Base-by-base conservation (phyloP, 371 early-diverging fungal genomes). In the Rhizopus microsporus region DNA sequence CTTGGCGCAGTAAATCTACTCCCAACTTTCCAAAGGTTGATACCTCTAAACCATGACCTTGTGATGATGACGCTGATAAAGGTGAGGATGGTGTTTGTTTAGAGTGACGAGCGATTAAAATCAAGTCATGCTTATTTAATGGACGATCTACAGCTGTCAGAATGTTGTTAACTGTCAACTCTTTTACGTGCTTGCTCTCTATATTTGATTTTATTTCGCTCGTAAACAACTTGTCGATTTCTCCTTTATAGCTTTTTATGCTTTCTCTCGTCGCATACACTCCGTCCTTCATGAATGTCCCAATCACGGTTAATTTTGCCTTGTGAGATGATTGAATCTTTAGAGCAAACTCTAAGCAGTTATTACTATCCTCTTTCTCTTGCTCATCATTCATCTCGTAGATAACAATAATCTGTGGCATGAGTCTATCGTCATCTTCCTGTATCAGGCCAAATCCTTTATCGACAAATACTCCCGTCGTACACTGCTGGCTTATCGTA, bases 401-500 rank as follows among this genome's bases (percentile, higher is more conserved):
- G 2, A 66, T 64, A 34, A 72, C 43, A 34, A 76, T 60, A 7
- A 55, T 45, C 32, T 55, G 54, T 7, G 74, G 85, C 45, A 32
- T 56, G 45, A 59, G 34, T 47, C 32, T 30, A 31, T 33, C 56
- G 38, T 54, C 50, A 46, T 45, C 42, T 42, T 56, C 56, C 32
- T 46, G 57, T n/a, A 51, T 43, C 40, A 54, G 55, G 7, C 87
- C 86, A 57, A 91, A 77, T 1, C 93, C 91, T 15, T 88, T 81
- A 59, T 93, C 91, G 40, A 91, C 76, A 63, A 91, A 87, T 31
- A 90, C 75, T 13, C 76, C 89, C 7, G 63, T 54, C 0, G 59
- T 38, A 10, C 52, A 57, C 12, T 62, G 63, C 4, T n/a, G 31
- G 23, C 23, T 23, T 5, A 66, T 58, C 0, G 52, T 49, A 37